Conservation (phyloP, 176 grass and related monocot genomes). For the Triticum timopheevii region DNA sequence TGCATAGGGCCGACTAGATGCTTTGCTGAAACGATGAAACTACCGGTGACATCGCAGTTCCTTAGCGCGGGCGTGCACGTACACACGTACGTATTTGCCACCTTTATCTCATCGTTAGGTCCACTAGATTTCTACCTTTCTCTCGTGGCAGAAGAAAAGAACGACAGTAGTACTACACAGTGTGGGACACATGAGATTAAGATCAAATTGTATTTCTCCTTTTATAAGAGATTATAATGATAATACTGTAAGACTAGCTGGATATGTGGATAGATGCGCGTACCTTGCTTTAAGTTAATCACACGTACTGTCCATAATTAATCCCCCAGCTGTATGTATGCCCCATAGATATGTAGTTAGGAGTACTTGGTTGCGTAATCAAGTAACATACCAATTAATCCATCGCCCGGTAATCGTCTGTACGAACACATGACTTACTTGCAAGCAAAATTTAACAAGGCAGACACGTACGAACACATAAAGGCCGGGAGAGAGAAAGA, state of each 20-base stretch:
- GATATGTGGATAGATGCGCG: neutral
- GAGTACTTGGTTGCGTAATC: neutral
- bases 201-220: neutral
- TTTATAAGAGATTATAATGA: too few relatives aligned
- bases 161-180: too few relatives aligned
- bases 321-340: neutral
- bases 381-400: neutral
- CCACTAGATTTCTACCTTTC: too few relatives aligned
- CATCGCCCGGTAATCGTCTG: neutral
- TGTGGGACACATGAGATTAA: neutral
- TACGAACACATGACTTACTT: slow-evolving; percentile 7
- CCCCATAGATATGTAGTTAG: too few relatives aligned
- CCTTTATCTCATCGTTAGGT: neutral
- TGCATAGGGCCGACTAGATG: neutral
- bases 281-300: neutral
- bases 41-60: slow-evolving; percentile 31
- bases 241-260: too few relatives aligned
- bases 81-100: neutral
- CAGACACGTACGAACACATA: neutral
- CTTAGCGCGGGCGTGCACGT: slow-evolving; percentile 6
- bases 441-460: slow-evolving; percentile 17
- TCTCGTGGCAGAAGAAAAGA: too few relatives aligned
- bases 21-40: neutral
- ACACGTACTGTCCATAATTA: neutral
- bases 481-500: too few relatives aligned